A percentile compares a stretch with the other conserved stretches of the same genome.
These are phyloP conservation scores for Rhizopus stolonifer DNA, from an alignment of 371 early-diverging fungal species.

Conservation along the genomic window DNA sequence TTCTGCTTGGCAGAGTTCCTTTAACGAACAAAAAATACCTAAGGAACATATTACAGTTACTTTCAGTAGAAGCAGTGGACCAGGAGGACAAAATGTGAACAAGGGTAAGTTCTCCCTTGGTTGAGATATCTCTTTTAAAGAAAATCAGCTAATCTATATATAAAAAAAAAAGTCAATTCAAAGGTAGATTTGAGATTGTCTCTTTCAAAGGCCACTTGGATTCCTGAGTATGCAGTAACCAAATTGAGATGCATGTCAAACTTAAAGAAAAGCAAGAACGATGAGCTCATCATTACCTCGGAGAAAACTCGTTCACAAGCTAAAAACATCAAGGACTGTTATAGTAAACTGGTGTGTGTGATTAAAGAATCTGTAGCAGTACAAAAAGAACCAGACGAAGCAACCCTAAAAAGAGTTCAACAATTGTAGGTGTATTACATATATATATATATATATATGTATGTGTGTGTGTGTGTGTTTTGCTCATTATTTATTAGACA, in stretches of 20 bases:
- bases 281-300: constrained; percentile 74
- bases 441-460: too few species aligned
- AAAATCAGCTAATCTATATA: too few species aligned
- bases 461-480: too few species aligned
- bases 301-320: constrained; percentile 81
- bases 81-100: constrained; percentile 94
- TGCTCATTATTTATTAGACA: constrained; percentile 2
- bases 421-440: constrained; percentile 51
- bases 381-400: constrained; percentile 70
- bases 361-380: constrained; percentile 68
- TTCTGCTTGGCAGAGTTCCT: constrained; percentile 26
- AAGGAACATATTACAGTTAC: constrained; percentile 30
- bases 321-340: constrained; percentile 79
- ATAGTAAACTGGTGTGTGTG: constrained; percentile 67
- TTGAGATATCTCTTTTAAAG: too few species aligned
- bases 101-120: too few species aligned
- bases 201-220: constrained; percentile 69
- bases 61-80: constrained; percentile 64
- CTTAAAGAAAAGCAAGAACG: constrained; percentile 63
- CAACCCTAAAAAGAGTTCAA: constrained; percentile 59
- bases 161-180: constrained; percentile 65
- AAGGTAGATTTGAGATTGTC: constrained; percentile 81
- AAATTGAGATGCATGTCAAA: constrained; percentile 33
- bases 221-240: constrained; percentile 69
- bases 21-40: constrained; percentile 35